Base-by-base conservation (phyloP, 768 basidiomycete genomes). In the Lactarius quietus region DNA sequence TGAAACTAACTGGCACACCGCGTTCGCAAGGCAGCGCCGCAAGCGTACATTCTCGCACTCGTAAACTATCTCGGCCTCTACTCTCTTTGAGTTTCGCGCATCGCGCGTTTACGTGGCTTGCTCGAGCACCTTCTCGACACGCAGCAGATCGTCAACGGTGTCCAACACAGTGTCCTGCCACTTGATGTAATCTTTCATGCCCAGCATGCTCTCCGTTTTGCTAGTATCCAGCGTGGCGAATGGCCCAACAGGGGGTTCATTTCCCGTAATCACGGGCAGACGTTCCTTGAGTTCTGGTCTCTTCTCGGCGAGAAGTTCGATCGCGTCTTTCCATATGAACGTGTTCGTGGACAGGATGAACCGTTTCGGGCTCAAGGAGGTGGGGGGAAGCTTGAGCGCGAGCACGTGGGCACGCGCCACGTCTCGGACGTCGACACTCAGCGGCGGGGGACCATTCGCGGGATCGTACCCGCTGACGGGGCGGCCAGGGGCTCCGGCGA, bases 341-440 rank as follows among this genome's bases (percentile, higher is more conserved):
- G 57, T 63, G 29, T 67, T 71, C 14, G 71, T 71, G 15, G 68
- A 68, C 36, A 74, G 28, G 45, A 75, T 56, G 68, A 73, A 72
- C 29, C 75, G 70, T 36, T 61, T 64, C 17, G 59, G 53, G 12
- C 53, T 41, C 5, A 38, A 45, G 9, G 57, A 29, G 9, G 57
- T 23, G 9, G 36, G n/a, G 9, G 58, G 66, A 1, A 48, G 31
- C 39, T 55, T 52, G 45, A 77, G 70, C 26, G 75, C 74, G 36
- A 63, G 59, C 15, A 76, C 69, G 56, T 75, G 74, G 2, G 74
- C 76, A 3, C 65, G 68, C 17, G 76, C 76, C 28, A 74, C 76
- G 43, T 76, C 76, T 4, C 72, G 68, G 3, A 77, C 73, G 62
- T 77, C 73, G 53, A 72, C 68, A 53, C 53, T 73, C 53, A 68